phyloP scores from a whole-genome alignment of 768 basidiomycete species.

The Filobasidium floriforme region DNA sequence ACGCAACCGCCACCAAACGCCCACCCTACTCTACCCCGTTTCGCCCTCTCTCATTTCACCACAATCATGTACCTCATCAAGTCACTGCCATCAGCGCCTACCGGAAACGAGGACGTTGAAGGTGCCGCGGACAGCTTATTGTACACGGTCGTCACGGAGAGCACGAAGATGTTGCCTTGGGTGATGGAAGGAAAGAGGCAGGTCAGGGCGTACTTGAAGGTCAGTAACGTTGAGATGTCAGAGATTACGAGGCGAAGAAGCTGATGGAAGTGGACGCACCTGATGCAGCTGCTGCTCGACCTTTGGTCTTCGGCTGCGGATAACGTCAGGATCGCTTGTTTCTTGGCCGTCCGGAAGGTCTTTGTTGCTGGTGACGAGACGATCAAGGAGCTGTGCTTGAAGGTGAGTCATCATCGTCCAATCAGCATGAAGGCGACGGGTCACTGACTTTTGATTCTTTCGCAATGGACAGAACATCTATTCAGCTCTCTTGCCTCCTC shows the following conservation, averaged over 20 bases:
- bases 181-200: slow-evolving; percentile 73
- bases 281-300: slow-evolving; percentile 63
- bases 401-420: slow-evolving; percentile 51
- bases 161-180: slow-evolving; percentile 82
- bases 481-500: slow-evolving; percentile 68
- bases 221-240: slow-evolving; percentile 33
- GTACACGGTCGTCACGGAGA: slow-evolving; percentile 68
- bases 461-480: slow-evolving; percentile 64
- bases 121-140: slow-evolving; percentile 38
- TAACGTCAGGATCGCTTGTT: slow-evolving; percentile 71
- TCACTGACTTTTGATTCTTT: not conserved
- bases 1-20: slow-evolving; percentile 71
- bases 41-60: slow-evolving; percentile 81
- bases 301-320: slow-evolving; percentile 79
- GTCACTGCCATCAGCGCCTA: slow-evolving; percentile 58
- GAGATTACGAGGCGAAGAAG: not conserved
- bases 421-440: not conserved
- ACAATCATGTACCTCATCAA: slow-evolving; percentile 72
- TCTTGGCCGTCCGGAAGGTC: slow-evolving; percentile 72
- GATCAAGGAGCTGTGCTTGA: slow-evolving; percentile 75
- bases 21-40: slow-evolving; percentile 73
- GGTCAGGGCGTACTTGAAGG: slow-evolving; percentile 80
- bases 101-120: slow-evolving; percentile 32
- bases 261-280: not conserved
- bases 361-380: slow-evolving; percentile 69